These are phyloP conservation scores for Lipomyces yamanashiensis DNA, from an alignment of 805 yeast species.

Conservation along the genomic window DNA sequence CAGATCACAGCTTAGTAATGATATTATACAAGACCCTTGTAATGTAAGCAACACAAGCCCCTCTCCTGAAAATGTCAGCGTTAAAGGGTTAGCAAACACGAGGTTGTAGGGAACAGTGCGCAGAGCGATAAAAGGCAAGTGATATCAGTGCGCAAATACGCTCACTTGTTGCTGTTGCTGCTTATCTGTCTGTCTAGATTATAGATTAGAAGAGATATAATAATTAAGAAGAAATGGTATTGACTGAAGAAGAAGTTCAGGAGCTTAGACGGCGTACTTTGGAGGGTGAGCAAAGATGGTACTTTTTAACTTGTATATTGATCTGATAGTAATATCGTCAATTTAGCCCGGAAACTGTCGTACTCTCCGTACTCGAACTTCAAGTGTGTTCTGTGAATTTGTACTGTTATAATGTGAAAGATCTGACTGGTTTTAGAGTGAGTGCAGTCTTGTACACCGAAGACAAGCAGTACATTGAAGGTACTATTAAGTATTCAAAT, in stretches of 20 bases:
- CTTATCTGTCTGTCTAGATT: too few species aligned
- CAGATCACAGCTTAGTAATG: too few species aligned
- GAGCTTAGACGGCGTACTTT: slow-evolving; percentile 23
- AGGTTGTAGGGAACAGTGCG: too few species aligned
- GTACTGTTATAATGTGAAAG: background rate
- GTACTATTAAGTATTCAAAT: background rate
- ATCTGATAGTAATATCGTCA: background rate
- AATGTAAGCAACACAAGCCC: too few species aligned
- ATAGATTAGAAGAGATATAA: too few species aligned
- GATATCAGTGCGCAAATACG: too few species aligned
- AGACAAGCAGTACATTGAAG: slow-evolving; percentile 51
- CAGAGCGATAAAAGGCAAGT: too few species aligned
- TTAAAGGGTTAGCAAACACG: too few species aligned
- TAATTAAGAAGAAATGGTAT: background rate
- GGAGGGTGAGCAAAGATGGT: slow-evolving; percentile 15
- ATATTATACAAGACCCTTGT: background rate
- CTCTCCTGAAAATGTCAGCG: too few species aligned
- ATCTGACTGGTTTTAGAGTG: slow-evolving; percentile 52
- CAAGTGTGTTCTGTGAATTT: slow-evolving; percentile 34
- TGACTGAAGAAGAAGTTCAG: background rate
- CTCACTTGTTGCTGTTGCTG: too few species aligned
- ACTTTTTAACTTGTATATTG: background rate
- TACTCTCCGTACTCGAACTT: slow-evolving; percentile 78
- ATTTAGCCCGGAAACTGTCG: slow-evolving; percentile 55
- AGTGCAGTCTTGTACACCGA: slow-evolving; percentile 74